These are phyloP conservation scores for Xylaria curta DNA, from an alignment of 495 filamentous ascomycete species.

Conservation along the genomic window DNA sequence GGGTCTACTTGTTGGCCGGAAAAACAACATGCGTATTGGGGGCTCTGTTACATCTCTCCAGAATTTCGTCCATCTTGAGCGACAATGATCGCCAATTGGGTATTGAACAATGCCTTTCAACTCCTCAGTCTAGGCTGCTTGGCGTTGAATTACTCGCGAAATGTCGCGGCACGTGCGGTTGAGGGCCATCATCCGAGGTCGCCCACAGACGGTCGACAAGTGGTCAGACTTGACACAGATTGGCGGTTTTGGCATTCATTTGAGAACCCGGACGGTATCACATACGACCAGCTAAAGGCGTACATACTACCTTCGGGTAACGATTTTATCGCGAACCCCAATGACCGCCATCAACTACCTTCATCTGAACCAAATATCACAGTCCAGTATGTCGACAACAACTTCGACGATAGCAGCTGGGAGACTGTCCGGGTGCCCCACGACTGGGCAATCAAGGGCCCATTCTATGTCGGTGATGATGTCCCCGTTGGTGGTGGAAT, in stretches of 20 bases:
- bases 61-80: neutral
- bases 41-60: neutral
- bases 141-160: neutral
- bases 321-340: slow-evolving; percentile 35
- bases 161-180: neutral
- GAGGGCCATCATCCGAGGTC: neutral
- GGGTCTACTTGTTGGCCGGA: neutral
- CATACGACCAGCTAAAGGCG: slow-evolving; percentile 35
- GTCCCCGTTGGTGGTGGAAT: slow-evolving; percentile 57
- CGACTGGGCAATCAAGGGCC: slow-evolving; percentile 53
- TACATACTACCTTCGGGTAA: slow-evolving; percentile 40
- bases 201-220: slow-evolving; percentile 19
- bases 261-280: slow-evolving; percentile 34
- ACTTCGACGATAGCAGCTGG: slow-evolving; percentile 30
- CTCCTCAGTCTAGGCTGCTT: slow-evolving; percentile 1
- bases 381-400: slow-evolving; percentile 9
- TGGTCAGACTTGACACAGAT: slow-evolving; percentile 35
- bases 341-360: slow-evolving; percentile 19
- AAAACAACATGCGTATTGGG: neutral
- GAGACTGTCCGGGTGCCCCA: slow-evolving; percentile 35
- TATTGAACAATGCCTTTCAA: neutral
- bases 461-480: slow-evolving; percentile 38
- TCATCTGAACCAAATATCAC: neutral
- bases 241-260: slow-evolving; percentile 41
- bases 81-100: neutral